Conservation (phyloP, 2,329 filamentous ascomycete genomes). For the Colletotrichum cereale region DNA sequence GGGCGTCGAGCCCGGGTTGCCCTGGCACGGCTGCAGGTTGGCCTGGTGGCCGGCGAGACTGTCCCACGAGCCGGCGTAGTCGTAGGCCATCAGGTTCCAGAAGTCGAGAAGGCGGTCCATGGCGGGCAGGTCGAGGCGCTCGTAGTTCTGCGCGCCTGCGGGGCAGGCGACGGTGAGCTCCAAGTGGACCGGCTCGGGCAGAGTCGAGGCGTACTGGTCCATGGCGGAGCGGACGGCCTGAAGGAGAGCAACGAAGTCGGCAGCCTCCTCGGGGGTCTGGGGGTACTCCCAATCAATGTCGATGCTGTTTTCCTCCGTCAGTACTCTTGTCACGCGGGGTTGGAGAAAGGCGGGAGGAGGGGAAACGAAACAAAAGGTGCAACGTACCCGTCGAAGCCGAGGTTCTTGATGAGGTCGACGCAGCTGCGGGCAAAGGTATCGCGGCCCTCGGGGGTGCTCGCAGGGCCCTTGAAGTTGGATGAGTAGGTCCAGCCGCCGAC, state of each 20-base stretch:
- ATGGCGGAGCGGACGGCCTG: slow-evolving; percentile 67
- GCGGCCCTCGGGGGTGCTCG: slow-evolving; percentile 77
- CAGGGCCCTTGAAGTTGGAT: slow-evolving; percentile 82
- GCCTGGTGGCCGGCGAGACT: slow-evolving; percentile 79
- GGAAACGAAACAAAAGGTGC: too few species aligned
- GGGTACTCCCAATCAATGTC: slow-evolving; percentile 80
- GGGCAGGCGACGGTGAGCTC: slow-evolving; percentile 75
- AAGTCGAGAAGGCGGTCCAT: slow-evolving; percentile 79
- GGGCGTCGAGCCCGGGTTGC: slow-evolving; percentile 75
- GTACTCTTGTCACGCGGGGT: neutral
- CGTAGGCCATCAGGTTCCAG: slow-evolving; percentile 90
- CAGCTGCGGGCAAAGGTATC: slow-evolving; percentile 79
- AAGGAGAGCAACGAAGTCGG: slow-evolving; percentile 71
- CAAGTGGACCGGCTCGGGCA: slow-evolving; percentile 65
- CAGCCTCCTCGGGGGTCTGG: slow-evolving; percentile 65
- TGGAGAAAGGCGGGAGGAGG: too few species aligned
- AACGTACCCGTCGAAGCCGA: slow-evolving; percentile 76
- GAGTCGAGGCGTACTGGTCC: slow-evolving; percentile 65
- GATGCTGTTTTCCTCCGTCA: slow-evolving; percentile 47
- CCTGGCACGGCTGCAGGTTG: slow-evolving; percentile 75
- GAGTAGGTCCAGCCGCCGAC: slow-evolving; percentile 96
- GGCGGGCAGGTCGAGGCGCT: slow-evolving; percentile 70
- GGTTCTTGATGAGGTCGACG: slow-evolving; percentile 80
- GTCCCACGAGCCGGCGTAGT: slow-evolving; percentile 89
- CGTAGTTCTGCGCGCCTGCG: slow-evolving; percentile 72